Conservation (phyloP, 2,329 filamentous ascomycete genomes). For the Cytospora mali region DNA sequence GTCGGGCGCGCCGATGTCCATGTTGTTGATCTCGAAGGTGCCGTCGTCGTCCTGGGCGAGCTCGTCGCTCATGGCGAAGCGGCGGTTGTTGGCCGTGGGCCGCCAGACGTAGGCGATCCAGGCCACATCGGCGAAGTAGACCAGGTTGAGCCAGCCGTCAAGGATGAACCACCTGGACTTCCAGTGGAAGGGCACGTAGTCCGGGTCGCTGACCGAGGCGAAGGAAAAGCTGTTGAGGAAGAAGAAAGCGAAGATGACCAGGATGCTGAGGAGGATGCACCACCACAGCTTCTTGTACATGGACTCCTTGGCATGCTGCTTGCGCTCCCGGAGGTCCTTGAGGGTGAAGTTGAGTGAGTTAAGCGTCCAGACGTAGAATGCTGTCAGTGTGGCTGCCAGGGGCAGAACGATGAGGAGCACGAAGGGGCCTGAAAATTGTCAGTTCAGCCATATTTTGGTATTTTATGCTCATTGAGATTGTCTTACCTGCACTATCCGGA, state of each 20-base stretch:
- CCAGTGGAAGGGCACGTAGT: slow-evolving; percentile 97
- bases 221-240: slow-evolving; percentile 98
- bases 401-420: slow-evolving; percentile 93
- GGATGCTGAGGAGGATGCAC: slow-evolving; percentile 88
- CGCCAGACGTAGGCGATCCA: slow-evolving; percentile 97
- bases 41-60: slow-evolving; percentile 92
- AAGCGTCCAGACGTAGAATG: slow-evolving; percentile 98
- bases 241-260: slow-evolving; percentile 97
- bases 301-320: slow-evolving; percentile 86
- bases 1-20: slow-evolving; percentile 81
- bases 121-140: slow-evolving; percentile 90
- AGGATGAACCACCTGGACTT: slow-evolving; percentile 96
- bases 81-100: slow-evolving; percentile 92
- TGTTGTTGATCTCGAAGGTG: slow-evolving; percentile 88
- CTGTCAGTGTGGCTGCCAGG: slow-evolving; percentile 86
- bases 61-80: slow-evolving; percentile 99
- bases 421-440: slow-evolving; percentile 64
- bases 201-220: slow-evolving; percentile 78
- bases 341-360: slow-evolving; percentile 94
- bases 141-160: slow-evolving; percentile 95
- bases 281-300: slow-evolving; percentile 99
- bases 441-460: not conserved
- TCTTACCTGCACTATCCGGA: slow-evolving; percentile 76
- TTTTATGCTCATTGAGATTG: not conserved
- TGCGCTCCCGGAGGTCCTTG: slow-evolving; percentile 92